phyloP scores from a whole-genome alignment of 495 filamentous ascomycete genomes.

The Parathielavia appendiculata region DNA sequence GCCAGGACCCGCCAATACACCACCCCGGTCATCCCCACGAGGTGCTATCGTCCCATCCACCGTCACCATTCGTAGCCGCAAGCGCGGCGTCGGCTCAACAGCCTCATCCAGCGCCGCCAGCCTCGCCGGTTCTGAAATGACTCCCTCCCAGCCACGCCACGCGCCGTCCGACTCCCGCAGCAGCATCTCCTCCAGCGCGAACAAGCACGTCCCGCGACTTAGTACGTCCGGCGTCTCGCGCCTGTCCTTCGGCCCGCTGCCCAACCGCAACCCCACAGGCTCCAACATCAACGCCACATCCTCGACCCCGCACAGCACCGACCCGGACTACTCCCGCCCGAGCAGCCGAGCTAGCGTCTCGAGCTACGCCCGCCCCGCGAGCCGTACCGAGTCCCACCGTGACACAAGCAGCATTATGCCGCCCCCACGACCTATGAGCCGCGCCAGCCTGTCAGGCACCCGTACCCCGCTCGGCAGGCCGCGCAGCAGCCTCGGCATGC shows the following conservation, averaged over 20 bases:
- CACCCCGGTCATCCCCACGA: constrained; percentile 75
- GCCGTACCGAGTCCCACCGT: constrained; percentile 41
- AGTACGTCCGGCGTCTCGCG: constrained; percentile 51
- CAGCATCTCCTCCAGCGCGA: constrained; percentile 35
- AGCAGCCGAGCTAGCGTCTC: constrained; percentile 57
- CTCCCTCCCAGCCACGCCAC: constrained; percentile 27
- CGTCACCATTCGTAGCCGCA: constrained; percentile 70
- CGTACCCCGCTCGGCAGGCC: constrained; percentile 62
- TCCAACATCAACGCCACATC: background rate
- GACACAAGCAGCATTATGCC: constrained; percentile 34
- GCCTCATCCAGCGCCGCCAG: constrained; percentile 45
- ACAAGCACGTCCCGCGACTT: constrained; percentile 48
- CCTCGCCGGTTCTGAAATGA: constrained; percentile 43
- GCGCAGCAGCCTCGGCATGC: constrained; percentile 44
- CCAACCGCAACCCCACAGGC: constrained; percentile 39
- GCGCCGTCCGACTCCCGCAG: constrained; percentile 31
- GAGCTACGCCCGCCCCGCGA: constrained; percentile 46
- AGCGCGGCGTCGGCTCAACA: constrained; percentile 62
- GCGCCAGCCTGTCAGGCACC: constrained; percentile 49
- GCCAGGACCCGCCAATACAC: constrained; percentile 58
- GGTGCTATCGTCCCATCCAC: constrained; percentile 61
- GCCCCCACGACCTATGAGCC: constrained; percentile 64
- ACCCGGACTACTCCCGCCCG: constrained; percentile 47
- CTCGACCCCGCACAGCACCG: constrained; percentile 17
- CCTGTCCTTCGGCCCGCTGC: constrained; percentile 50